A percentile compares a stretch with the other conserved stretches of the same genome.
Evolutionary conservation across 208 protist genomes (phyloP).

Genomic region (Vickermania spadyakhi): DNA sequence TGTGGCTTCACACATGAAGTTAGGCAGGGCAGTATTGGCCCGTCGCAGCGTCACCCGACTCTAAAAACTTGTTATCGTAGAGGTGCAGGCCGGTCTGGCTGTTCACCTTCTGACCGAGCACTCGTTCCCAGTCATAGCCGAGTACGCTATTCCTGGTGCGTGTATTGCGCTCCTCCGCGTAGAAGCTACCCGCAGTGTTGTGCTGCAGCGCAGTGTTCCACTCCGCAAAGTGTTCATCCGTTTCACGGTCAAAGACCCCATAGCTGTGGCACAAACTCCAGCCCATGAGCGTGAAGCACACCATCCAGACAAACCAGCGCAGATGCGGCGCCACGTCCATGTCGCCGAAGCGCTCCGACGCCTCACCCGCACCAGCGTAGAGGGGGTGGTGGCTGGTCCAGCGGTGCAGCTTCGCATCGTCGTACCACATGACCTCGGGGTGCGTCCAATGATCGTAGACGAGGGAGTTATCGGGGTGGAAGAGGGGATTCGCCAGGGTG

Average conservation of each 20-base stretch:
- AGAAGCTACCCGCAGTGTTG: constrained; percentile 56
- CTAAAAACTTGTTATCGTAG: constrained; percentile 28
- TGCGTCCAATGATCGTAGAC: constrained; percentile 91
- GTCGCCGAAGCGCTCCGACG: constrained; percentile 76
- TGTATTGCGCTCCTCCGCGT: constrained; percentile 75
- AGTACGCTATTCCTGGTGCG: constrained; percentile 45
- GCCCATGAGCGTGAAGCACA: constrained; percentile 21
- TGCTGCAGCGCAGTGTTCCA: constrained; percentile 57
- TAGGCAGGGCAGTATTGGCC: neutral
- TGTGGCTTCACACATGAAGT: too few species aligned
- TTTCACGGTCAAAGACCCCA: constrained; percentile 28
- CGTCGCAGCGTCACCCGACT: constrained; percentile 23
- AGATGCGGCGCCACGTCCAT: constrained; percentile 77
- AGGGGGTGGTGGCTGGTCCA: constrained; percentile 78
- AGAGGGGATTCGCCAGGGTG: constrained; percentile 81
- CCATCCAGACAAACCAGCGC: constrained; percentile 20
- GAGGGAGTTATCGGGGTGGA: constrained; percentile 80
- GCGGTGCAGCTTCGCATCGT: constrained; percentile 85
- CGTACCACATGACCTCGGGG: constrained; percentile 87
- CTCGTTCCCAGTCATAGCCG: constrained; percentile 66
- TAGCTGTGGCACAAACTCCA: constrained; percentile 48
- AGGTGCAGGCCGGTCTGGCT: constrained; percentile 35
- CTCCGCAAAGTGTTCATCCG: constrained; percentile 59
- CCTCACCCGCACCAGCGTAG: constrained; percentile 69
- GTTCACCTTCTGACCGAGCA: constrained; percentile 38